Evolutionary conservation across 2,329 filamentous ascomycete species (phyloP).

Genomic region (Xylaria multiplex): DNA sequence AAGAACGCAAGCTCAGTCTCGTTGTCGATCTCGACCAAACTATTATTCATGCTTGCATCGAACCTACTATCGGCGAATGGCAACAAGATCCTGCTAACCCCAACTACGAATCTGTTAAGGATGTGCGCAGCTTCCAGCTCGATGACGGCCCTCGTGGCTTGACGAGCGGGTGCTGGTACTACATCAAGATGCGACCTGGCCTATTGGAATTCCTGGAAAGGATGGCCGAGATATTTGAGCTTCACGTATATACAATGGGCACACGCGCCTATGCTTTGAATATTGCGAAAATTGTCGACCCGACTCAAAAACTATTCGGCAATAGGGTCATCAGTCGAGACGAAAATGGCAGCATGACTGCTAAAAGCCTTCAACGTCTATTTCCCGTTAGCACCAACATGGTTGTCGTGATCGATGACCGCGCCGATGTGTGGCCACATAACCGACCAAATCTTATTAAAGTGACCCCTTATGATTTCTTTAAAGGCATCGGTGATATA

Average conservation of each 20-base stretch:
- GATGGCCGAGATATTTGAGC: conserved; percentile 73
- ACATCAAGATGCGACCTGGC: conserved; percentile 95
- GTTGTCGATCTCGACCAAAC: conserved; percentile 98
- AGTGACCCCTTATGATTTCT: conserved; percentile 95
- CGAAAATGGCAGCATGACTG: conserved; percentile 92
- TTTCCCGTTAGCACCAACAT: conserved; percentile 98
- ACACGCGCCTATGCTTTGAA: conserved; percentile 94
- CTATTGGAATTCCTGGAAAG: conserved; percentile 79
- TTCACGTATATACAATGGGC: conserved; percentile 99
- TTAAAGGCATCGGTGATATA: conserved; percentile 97
- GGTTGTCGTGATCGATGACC: conserved; percentile 98
- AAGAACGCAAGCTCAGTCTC: conserved; percentile 84
- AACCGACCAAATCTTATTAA: conserved; percentile 95
- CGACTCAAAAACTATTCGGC: conserved; percentile 86
- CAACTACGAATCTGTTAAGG: conserved; percentile 89
- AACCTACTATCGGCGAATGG: conserved; percentile 96
- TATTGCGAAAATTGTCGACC: conserved; percentile 93
- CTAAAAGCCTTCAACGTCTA: conserved; percentile 87
- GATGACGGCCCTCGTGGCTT: conserved; percentile 82
- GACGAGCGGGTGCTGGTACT: conserved; percentile 86
- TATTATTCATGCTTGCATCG: conserved; percentile 97
- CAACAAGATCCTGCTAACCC: conserved; percentile 87
- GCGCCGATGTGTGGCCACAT: conserved; percentile 91
- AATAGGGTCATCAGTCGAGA: conserved; percentile 96
- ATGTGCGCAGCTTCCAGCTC: conserved; percentile 88